A percentile compares a stretch with the other conserved stretches of the same genome.
These are phyloP conservation scores for Aspergillus sp. DNA, from an alignment of 2,329 filamentous ascomycete genomes.

Conservation along the genomic window DNA sequence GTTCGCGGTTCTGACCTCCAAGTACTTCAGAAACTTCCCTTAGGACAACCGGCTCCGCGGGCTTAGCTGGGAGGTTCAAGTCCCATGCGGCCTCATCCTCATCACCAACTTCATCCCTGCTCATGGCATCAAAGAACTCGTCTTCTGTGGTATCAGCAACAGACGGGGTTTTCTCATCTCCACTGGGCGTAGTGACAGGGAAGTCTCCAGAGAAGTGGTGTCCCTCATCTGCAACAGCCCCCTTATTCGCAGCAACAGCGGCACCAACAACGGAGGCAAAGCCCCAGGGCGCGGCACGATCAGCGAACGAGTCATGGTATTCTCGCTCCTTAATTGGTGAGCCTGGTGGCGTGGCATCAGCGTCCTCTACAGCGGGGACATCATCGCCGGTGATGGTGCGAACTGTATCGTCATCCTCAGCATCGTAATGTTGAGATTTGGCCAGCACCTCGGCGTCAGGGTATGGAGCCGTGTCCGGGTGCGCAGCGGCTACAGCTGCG, in stretches of 20 bases:
- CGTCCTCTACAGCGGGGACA: slow-evolving; percentile 1
- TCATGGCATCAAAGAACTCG: slow-evolving; percentile 7
- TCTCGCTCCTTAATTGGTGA: slow-evolving; percentile 1
- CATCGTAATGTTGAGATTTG: neutral
- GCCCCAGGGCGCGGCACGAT: neutral
- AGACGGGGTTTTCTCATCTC: neutral
- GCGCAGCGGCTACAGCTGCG: slow-evolving; percentile 25
- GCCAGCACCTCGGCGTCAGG: slow-evolving; percentile 1
- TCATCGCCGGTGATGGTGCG: neutral
- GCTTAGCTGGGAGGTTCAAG: neutral
- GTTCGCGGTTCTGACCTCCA: neutral
- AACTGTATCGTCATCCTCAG: slow-evolving; percentile 4
- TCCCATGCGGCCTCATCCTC: neutral
- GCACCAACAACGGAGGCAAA: slow-evolving; percentile 21
- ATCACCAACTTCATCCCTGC: neutral
- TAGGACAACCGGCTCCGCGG: neutral
- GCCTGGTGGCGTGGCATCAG: slow-evolving; percentile 3
- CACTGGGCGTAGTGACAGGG: slow-evolving; percentile 1
- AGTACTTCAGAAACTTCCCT: neutral
- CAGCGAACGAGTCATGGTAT: neutral
- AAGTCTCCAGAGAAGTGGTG: neutral
- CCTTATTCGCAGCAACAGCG: slow-evolving; percentile 16
- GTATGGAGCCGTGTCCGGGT: neutral
- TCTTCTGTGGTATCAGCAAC: slow-evolving; percentile 3
- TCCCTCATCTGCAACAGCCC: neutral